These are phyloP conservation scores for Raddia guianensis DNA, from an alignment of 176 grass and related monocot genomes.

Conservation along the genomic window DNA sequence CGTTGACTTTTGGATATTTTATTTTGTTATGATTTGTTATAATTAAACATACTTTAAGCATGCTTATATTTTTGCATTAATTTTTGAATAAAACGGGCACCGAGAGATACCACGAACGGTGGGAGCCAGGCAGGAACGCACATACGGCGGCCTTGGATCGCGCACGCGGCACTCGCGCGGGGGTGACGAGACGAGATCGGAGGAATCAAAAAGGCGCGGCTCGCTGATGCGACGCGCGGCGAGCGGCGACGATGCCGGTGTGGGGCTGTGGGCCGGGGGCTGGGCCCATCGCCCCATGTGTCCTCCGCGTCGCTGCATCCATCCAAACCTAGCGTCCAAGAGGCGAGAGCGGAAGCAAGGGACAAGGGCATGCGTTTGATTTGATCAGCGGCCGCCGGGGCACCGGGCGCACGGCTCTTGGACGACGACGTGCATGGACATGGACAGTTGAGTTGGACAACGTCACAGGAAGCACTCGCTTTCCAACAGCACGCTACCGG, in stretches of 20 bases:
- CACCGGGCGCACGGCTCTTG: neutral
- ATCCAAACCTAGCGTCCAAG: neutral
- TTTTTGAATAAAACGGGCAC: too few species aligned
- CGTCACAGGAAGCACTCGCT: neutral
- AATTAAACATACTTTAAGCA: too few species aligned
- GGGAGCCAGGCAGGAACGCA: conserved; percentile 5
- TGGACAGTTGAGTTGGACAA: neutral
- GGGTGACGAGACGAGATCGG: too few species aligned
- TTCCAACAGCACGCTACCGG: neutral
- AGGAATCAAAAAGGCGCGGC: too few species aligned
- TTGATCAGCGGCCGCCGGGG: too few species aligned
- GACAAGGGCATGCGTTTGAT: neutral
- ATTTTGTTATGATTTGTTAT: too few species aligned
- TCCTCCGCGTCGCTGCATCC: too few species aligned
- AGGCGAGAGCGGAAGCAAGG: neutral
- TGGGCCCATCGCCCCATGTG: too few species aligned
- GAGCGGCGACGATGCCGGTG: neutral
- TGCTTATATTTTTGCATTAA: too few species aligned
- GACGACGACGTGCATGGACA: neutral
- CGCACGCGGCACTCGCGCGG: neutral
- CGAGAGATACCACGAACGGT: conserved; percentile 1
- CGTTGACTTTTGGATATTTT: too few species aligned
- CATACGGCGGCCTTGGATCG: conserved; percentile 16
- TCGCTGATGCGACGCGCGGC: too few species aligned
- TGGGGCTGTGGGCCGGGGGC: too few species aligned